These are phyloP conservation scores for Suillus spraguei DNA, from an alignment of 768 basidiomycete species.

Conservation along the genomic window DNA sequence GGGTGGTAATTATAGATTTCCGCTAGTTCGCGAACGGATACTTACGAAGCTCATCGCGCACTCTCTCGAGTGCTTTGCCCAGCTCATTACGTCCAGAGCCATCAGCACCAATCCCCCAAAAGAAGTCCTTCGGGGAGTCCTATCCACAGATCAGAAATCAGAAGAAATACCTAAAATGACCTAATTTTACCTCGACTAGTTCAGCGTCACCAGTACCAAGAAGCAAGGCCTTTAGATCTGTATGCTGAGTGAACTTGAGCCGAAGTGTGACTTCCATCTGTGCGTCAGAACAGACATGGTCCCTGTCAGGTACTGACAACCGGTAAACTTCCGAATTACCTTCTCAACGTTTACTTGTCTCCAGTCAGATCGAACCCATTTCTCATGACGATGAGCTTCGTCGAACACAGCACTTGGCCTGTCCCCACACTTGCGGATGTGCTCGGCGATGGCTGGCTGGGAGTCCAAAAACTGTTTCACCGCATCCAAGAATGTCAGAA, in stretches of 20 bases:
- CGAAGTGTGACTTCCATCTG: slow-evolving; percentile 70
- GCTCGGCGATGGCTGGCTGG: slow-evolving; percentile 66
- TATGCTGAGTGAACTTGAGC: slow-evolving; percentile 74
- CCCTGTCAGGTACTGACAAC: neutral
- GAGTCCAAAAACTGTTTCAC: slow-evolving; percentile 56
- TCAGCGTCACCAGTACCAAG: slow-evolving; percentile 66
- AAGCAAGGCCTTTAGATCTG: slow-evolving; percentile 57
- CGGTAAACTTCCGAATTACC: slow-evolving; percentile 35
- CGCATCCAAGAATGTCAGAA: neutral
- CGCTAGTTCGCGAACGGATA: neutral
- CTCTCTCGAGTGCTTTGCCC: slow-evolving; percentile 66
- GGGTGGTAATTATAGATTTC: neutral
- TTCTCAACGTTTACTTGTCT: slow-evolving; percentile 65
- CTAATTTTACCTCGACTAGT: slow-evolving; percentile 60
- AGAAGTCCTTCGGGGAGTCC: slow-evolving; percentile 77
- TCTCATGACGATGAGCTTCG: slow-evolving; percentile 66
- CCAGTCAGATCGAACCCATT: slow-evolving; percentile 68
- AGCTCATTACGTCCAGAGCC: slow-evolving; percentile 71
- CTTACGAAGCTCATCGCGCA: slow-evolving; percentile 56
- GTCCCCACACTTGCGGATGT: slow-evolving; percentile 65
- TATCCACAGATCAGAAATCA: slow-evolving; percentile 24
- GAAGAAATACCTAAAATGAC: slow-evolving; percentile 12
- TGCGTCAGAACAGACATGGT: neutral
- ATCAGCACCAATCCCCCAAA: slow-evolving; percentile 78
- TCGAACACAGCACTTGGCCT: slow-evolving; percentile 65